phyloP scores from a whole-genome alignment of 164 flowering plant genomes.

The Cinnamomum micranthum region DNA sequence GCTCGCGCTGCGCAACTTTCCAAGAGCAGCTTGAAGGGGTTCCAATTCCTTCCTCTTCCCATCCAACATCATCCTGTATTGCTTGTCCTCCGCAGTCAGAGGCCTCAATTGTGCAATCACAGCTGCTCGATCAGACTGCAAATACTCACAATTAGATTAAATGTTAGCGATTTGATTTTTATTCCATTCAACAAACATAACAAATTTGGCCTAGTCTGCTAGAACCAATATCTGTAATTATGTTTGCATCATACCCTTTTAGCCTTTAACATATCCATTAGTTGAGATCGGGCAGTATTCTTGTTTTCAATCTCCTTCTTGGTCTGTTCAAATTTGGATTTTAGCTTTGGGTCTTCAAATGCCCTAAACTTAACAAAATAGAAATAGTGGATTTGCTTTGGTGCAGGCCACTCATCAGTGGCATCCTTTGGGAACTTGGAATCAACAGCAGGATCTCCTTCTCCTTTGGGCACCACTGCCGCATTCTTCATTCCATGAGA shows the following conservation, averaged over 20 bases:
- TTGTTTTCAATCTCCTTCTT: slow-evolving; percentile 58
- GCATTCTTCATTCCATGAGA: slow-evolving; percentile 43
- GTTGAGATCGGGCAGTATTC: slow-evolving; percentile 49
- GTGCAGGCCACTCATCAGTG: slow-evolving; percentile 86
- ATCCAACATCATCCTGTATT: slow-evolving; percentile 34
- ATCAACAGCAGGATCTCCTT: slow-evolving; percentile 27
- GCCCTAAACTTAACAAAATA: slow-evolving; percentile 53
- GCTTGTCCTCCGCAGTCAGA: slow-evolving; percentile 46
- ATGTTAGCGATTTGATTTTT: background rate
- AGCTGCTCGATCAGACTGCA: slow-evolving; percentile 53
- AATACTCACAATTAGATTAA: background rate
- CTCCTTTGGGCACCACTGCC: slow-evolving; percentile 25
- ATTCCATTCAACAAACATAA: too few species aligned
- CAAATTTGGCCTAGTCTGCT: background rate
- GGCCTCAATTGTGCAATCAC: slow-evolving; percentile 43
- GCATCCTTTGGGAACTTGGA: slow-evolving; percentile 62
- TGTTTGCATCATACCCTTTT: slow-evolving; percentile 50
- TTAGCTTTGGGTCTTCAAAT: slow-evolving; percentile 72
- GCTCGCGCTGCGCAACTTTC: slow-evolving; percentile 57
- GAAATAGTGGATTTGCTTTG: slow-evolving; percentile 54
- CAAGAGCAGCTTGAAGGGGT: slow-evolving; percentile 75
- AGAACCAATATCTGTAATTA: too few species aligned
- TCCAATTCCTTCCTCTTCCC: slow-evolving; percentile 73
- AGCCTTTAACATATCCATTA: slow-evolving; percentile 49
- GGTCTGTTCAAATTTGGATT: slow-evolving; percentile 53